Base-by-base conservation (phyloP, 768 basidiomycete genomes). In the Crucibulum laeve region DNA sequence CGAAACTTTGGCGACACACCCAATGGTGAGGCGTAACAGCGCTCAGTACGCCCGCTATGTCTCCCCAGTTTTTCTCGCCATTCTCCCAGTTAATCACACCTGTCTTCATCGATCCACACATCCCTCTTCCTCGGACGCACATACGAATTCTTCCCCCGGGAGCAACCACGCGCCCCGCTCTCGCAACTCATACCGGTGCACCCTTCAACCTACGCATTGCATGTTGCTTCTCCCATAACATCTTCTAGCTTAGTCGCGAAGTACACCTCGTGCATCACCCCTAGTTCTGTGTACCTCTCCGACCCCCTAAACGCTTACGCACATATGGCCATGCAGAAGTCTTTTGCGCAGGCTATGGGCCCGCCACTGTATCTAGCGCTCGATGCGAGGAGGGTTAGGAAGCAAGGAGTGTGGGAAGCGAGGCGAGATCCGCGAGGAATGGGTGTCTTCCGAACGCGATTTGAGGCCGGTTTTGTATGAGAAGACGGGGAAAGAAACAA, bases 281-380 rank as follows among this genome's bases (percentile, higher is more conserved):
- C 86, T 3, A 79, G 80, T n/a, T 66, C 81, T 0, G 56, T 70
- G 1, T 96, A 96, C 61, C 73, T 91, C 22, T 58, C 70, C 3
- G 87, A 93, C 53, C 86, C 90, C 0, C 74, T 90, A 50, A 95
- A 93, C 55, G 85, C 84, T n/a, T 96, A 95, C 54, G 79, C 83
- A 0, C 80, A 83, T 48, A 70, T 83, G 14, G 91, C 92, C 7
- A 77, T 86, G 65, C 87, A 89, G 24, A 92, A 91, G 56, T 85
- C 86, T 0, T 82, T 80, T 50, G 91, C 95, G 0, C 85, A 90
- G 47, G 70, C 87, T 11, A 58, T 96, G 2, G 87, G 84, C 0
- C 80, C 80, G 0, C 91, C 90, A 0, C 69, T 92, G 39, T 83
- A 82, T 47, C 56, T 94, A 4, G 84, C 87, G 1, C 67, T 98